Conservation (phyloP, 257 asterid genomes). For the Salvia hispanica region DNA sequence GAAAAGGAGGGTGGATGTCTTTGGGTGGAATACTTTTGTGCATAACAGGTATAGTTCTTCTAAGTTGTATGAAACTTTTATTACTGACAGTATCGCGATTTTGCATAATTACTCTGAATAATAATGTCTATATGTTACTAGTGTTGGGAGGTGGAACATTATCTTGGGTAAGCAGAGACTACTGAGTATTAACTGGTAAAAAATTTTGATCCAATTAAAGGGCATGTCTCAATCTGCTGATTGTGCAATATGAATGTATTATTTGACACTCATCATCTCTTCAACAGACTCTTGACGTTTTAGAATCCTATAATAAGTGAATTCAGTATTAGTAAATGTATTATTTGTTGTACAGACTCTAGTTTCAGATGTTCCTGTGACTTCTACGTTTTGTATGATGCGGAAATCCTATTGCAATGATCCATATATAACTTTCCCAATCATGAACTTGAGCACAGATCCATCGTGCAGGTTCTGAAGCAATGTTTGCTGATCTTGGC, state of each 20-base stretch:
- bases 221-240: neutral
- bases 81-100: neutral
- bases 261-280: neutral
- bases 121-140: neutral
- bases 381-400: neutral
- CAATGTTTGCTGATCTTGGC: conserved; percentile 99
- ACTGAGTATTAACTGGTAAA: neutral
- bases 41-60: conserved; percentile 69
- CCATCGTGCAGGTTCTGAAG: conserved; percentile 79
- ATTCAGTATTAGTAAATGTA: neutral
- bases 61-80: neutral
- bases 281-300: neutral
- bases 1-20: conserved; percentile 98
- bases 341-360: neutral
- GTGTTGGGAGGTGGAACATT: neutral
- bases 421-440: neutral
- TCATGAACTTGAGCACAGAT: neutral
- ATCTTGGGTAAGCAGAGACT: neutral
- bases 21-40: conserved; percentile 93
- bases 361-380: neutral
- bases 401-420: neutral
- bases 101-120: neutral
- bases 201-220: neutral
- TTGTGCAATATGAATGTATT: neutral
- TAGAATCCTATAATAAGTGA: neutral